Percentiles rank a stretch among this genome's conserved stretches.
Evolutionary conservation across 176 grass and related monocot genomes (phyloP).

Genomic region (Triticum timopheevii): DNA sequence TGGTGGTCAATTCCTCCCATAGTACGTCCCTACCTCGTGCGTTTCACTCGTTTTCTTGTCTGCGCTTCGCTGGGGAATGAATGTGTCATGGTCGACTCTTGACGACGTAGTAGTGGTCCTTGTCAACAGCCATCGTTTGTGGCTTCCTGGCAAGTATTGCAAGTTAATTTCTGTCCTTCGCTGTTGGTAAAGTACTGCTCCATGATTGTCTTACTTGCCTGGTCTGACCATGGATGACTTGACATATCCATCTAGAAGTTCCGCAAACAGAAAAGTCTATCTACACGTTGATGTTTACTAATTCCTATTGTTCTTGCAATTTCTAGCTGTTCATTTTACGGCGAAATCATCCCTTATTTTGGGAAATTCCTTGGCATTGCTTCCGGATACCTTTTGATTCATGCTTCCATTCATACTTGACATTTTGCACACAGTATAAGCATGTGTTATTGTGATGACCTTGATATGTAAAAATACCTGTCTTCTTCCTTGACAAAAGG

Average conservation of each 20-base stretch:
- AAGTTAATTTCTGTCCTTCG: neutral
- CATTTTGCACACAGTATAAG: neutral
- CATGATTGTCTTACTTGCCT: neutral
- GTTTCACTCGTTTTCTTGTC: constrained; percentile 30
- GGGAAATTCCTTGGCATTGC: too few relatives aligned
- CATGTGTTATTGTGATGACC: neutral
- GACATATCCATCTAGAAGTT: neutral
- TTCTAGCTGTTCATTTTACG: neutral
- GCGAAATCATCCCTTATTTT: neutral
- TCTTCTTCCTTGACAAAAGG: constrained; percentile 27
- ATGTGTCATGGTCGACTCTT: constrained; percentile 15
- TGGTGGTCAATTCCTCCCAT: constrained; percentile 23
- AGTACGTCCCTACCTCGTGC: neutral
- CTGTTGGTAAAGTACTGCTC: neutral
- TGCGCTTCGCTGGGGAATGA: neutral
- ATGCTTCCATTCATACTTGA: too few relatives aligned
- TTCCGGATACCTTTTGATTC: too few relatives aligned
- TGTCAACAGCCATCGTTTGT: neutral
- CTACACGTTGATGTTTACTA: neutral
- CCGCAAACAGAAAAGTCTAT: neutral
- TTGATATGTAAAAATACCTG: neutral
- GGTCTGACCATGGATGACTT: neutral
- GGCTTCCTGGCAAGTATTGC: neutral
- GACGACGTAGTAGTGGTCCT: constrained; percentile 23
- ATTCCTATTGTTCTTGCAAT: neutral